A percentile compares a stretch with the other conserved stretches of the same genome.
Conservation (phyloP, 345 rosid species). For the Cardiospermum halicacabum region DNA sequence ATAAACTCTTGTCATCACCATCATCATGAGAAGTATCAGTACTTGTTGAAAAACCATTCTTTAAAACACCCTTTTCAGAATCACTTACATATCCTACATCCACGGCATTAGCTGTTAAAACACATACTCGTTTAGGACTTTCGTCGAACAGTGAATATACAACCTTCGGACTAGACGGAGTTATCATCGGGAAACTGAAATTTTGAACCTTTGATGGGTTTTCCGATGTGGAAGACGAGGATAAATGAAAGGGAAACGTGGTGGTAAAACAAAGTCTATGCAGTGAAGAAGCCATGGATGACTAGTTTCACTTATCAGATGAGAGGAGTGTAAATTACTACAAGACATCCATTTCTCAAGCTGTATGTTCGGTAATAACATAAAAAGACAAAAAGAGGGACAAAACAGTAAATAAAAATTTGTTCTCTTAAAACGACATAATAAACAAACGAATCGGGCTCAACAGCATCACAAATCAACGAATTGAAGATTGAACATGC, state of each 20-base stretch:
- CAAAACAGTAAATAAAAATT: background rate
- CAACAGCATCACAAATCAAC: background rate
- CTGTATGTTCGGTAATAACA: background rate
- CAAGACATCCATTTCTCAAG: background rate
- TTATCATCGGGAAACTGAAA: background rate
- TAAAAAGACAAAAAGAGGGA: background rate
- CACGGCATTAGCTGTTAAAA: background rate
- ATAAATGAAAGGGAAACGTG: background rate
- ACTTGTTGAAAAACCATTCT: background rate
- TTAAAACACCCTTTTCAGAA: slow-evolving; percentile 1
- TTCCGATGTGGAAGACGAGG: background rate
- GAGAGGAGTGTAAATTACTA: too few relatives aligned
- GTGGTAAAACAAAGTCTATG: background rate
- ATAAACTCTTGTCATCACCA: background rate
- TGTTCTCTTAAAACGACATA: background rate
- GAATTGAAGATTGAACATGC: slow-evolving; percentile 19
- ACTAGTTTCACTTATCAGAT: background rate
- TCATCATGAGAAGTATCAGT: background rate
- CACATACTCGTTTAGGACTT: slow-evolving; percentile 14
- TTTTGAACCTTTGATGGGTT: background rate
- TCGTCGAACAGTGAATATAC: slow-evolving; percentile 15
- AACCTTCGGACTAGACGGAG: background rate
- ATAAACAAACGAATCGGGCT: background rate
- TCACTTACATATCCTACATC: background rate
- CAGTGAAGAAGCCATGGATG: slow-evolving; percentile 16